phyloP scores from a whole-genome alignment of 2,329 filamentous ascomycete genomes.

The Stromatinia cepivora region DNA sequence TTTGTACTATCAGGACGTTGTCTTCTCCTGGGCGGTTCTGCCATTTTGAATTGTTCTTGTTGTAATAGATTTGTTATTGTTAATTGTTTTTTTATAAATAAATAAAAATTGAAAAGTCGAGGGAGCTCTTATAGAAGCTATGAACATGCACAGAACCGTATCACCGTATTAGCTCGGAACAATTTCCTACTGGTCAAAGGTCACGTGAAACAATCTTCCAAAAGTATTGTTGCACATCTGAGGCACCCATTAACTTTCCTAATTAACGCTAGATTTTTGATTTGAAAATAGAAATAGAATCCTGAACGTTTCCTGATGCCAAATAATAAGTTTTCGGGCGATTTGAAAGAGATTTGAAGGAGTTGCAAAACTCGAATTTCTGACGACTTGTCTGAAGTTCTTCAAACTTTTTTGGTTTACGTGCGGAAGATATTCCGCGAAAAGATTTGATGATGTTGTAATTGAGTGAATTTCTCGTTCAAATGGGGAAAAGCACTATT shows the following conservation, averaged over 20 bases:
- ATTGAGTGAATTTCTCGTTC: background rate
- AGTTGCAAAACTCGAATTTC: background rate
- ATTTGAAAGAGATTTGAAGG: no score
- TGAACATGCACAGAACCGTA: background rate
- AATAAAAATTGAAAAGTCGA: background rate
- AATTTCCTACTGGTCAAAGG: background rate
- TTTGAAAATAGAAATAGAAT: background rate
- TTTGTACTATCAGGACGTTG: constrained; percentile 56
- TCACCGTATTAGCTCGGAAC: background rate
- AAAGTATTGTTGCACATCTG: constrained; percentile 2
- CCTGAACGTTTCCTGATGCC: background rate
- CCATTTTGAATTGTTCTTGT: constrained; percentile 43
- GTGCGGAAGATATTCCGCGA: background rate
- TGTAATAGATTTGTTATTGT: background rate
- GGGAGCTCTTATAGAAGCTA: background rate
- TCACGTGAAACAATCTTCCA: background rate
- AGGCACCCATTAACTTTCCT: background rate
- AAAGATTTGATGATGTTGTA: background rate
- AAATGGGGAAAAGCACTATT: background rate
- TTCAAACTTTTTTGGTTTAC: background rate
- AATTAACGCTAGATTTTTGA: background rate
- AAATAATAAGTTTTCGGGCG: background rate
- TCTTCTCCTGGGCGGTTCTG: constrained; percentile 54
- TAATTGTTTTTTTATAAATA: background rate
- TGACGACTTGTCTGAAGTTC: background rate